Evolutionary conservation across 2,329 filamentous ascomycete species (phyloP).

Genomic region (Penicillium sp.): DNA sequence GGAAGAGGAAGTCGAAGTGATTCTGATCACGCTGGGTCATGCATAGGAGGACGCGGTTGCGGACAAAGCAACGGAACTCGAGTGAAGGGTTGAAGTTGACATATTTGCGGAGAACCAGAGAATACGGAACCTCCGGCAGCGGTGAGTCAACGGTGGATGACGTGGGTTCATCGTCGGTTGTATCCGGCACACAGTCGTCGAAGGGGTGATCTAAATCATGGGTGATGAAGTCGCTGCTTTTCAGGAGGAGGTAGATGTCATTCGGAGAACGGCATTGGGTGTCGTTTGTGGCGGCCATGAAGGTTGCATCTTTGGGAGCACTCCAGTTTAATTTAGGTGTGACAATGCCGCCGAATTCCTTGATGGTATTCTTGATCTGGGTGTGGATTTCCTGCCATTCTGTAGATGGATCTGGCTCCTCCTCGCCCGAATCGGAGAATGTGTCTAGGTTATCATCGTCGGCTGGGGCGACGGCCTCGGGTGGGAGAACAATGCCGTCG

Average conservation of each 20-base stretch:
- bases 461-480: slow-evolving; percentile 38
- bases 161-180: slow-evolving; percentile 11
- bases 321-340: slow-evolving; percentile 98
- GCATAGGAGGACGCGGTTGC: slow-evolving; percentile 73
- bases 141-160: slow-evolving; percentile 10
- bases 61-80: slow-evolving; percentile 95
- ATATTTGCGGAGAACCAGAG: slow-evolving; percentile 83
- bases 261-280: slow-evolving; percentile 86
- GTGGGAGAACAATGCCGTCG: slow-evolving; percentile 82
- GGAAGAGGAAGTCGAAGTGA: slow-evolving; percentile 78
- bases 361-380: slow-evolving; percentile 72
- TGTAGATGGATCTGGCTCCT: slow-evolving; percentile 55
- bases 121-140: slow-evolving; percentile 60
- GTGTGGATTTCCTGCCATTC: slow-evolving; percentile 70
- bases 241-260: slow-evolving; percentile 90
- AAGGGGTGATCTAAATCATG: slow-evolving; percentile 94
- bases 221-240: slow-evolving; percentile 90
- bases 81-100: slow-evolving; percentile 85
- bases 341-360: slow-evolving; percentile 78
- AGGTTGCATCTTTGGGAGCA: slow-evolving; percentile 89
- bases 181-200: slow-evolving; percentile 61
- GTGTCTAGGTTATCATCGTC: slow-evolving; percentile 52
- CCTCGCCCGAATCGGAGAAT: slow-evolving; percentile 54
- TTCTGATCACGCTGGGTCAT: slow-evolving; percentile 89
- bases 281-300: slow-evolving; percentile 84